Percentiles rank a stretch among this genome's conserved stretches.
These are phyloP conservation scores for Knoxdaviesia capensis DNA, from an alignment of 2,329 filamentous ascomycete species.

Conservation along the genomic window DNA sequence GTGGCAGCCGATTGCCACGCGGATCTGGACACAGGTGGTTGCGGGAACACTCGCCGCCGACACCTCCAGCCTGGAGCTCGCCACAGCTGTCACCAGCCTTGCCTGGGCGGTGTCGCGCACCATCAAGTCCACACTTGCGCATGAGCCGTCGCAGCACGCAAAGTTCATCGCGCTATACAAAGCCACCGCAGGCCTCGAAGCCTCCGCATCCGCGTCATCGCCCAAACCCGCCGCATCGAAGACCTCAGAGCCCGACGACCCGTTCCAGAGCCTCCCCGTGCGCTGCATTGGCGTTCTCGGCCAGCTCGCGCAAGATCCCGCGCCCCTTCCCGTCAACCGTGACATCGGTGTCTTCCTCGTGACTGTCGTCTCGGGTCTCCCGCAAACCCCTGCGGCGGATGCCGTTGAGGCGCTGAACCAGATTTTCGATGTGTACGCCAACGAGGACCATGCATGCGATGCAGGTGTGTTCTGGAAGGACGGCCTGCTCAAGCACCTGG, in stretches of 20 bases:
- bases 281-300: conserved; percentile 49
- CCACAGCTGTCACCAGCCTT: conserved; percentile 41
- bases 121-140: conserved; percentile 11
- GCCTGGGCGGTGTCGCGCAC: conserved; percentile 44
- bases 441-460: conserved; percentile 37
- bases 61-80: conserved; percentile 39
- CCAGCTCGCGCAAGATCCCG: conserved; percentile 36
- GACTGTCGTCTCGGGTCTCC: conserved; percentile 28
- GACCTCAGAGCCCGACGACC: conserved; percentile 19
- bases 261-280: conserved; percentile 41
- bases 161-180: conserved; percentile 48
- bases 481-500: conserved; percentile 36
- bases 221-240: conserved; percentile 3
- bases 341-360: conserved; percentile 44
- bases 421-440: conserved; percentile 46
- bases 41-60: conserved; percentile 36
- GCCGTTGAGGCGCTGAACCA: conserved; percentile 45
- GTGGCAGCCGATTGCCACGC: conserved; percentile 32
- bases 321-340: conserved; percentile 32
- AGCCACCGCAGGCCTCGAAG: conserved; percentile 20
- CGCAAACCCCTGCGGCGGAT: conserved; percentile 33
- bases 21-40: conserved; percentile 37
- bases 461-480: conserved; percentile 43
- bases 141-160: conserved; percentile 28
- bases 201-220: conserved; percentile 6